A percentile compares a stretch with the other conserved stretches of the same genome.
These are phyloP conservation scores for Auriculariales sp. DNA, from an alignment of 768 basidiomycete genomes.

Conservation along the genomic window DNA sequence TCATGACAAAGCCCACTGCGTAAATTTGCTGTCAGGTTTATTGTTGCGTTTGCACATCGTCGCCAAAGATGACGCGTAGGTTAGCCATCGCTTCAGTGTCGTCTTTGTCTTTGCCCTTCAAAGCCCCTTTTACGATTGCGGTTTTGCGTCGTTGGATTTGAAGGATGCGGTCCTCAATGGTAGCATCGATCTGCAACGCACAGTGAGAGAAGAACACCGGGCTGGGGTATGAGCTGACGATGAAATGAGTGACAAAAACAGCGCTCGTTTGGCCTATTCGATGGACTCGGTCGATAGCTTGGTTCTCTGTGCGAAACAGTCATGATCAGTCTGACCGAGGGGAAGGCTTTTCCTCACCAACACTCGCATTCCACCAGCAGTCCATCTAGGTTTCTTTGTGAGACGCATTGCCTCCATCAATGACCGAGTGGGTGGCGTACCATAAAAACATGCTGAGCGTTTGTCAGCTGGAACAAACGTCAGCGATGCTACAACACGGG, in stretches of 20 bases:
- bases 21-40: background rate
- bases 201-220: background rate
- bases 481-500: background rate
- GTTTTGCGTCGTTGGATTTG: slow-evolving; percentile 78
- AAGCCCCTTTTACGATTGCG: slow-evolving; percentile 74
- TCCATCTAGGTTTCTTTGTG: slow-evolving; percentile 48
- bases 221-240: slow-evolving; percentile 29
- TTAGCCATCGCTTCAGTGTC: slow-evolving; percentile 70
- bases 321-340: background rate
- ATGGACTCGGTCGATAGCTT: slow-evolving; percentile 77
- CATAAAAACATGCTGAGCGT: slow-evolving; percentile 79
- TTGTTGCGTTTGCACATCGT: slow-evolving; percentile 11
- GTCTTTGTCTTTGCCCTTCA: slow-evolving; percentile 36
- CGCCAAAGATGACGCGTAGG: slow-evolving; percentile 65
- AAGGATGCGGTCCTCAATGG: slow-evolving; percentile 67
- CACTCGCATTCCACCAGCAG: slow-evolving; percentile 84
- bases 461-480: slow-evolving; percentile 37
- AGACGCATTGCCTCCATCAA: background rate
- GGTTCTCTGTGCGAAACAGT: background rate
- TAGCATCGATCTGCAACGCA: slow-evolving; percentile 42
- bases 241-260: slow-evolving; percentile 75
- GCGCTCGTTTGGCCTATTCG: slow-evolving; percentile 71
- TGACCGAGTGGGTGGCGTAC: slow-evolving; percentile 24
- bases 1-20: no score
- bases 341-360: slow-evolving; percentile 58